A percentile compares a stretch with the other conserved stretches of the same genome.
These are phyloP conservation scores for Plectosphaerella sp. DNA, from an alignment of 2,329 filamentous ascomycete species.

Conservation along the genomic window DNA sequence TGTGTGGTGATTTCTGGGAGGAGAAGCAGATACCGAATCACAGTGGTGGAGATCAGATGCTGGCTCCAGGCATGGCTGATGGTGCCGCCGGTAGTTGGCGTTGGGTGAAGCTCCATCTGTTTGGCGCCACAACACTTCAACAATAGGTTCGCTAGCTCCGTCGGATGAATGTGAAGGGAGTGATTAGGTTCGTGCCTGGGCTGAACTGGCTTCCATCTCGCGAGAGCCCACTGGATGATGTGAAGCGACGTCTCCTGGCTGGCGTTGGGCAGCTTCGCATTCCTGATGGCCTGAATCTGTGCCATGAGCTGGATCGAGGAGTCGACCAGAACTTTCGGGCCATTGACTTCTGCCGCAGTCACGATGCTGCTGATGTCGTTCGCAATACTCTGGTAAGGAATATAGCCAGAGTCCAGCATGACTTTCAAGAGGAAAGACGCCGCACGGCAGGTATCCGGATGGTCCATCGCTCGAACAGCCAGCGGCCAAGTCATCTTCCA, in stretches of 20 bases:
- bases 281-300: conserved; percentile 61
- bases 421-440: conserved; percentile 69
- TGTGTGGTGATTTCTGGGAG: conserved; percentile 28
- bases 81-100: conserved; percentile 38
- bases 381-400: conserved; percentile 62
- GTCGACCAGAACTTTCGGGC: conserved; percentile 75
- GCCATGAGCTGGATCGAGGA: conserved; percentile 71
- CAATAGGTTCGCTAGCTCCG: conserved; percentile 66
- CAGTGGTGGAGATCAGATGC: conserved; percentile 34
- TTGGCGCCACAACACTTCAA: conserved; percentile 59
- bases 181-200: conserved; percentile 61
- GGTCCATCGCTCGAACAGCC: conserved; percentile 64
- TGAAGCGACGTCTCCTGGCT: conserved; percentile 65
- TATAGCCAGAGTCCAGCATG: conserved; percentile 61
- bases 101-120: conserved; percentile 21
- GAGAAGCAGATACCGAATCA: conserved; percentile 53
- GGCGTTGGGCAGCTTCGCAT: conserved; percentile 63
- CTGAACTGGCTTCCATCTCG: conserved; percentile 77
- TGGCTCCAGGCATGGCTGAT: conserved; percentile 44
- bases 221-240: conserved; percentile 76
- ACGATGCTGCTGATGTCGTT: conserved; percentile 70
- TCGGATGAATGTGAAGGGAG: conserved; percentile 57
- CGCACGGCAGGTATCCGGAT: conserved; percentile 67
- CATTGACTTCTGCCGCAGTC: conserved; percentile 73
- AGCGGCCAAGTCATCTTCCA: conserved; percentile 79